Conservation (phyloP, 148 eudicot species). For the Mesembryanthemum crystallinum region DNA sequence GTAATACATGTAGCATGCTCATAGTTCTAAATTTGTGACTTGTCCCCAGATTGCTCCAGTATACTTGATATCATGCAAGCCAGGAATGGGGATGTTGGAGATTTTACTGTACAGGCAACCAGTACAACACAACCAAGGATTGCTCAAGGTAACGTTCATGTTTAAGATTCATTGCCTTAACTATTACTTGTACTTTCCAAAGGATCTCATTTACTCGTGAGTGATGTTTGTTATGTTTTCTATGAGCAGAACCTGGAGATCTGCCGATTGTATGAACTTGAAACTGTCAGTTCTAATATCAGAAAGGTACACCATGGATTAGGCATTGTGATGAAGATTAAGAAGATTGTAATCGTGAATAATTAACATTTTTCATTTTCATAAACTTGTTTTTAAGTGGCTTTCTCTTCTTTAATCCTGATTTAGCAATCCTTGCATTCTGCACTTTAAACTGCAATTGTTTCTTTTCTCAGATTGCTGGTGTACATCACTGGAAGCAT, state of each 20-base stretch:
- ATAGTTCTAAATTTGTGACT: background rate
- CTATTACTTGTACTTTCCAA: constrained; percentile 2
- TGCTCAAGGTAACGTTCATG: constrained; percentile 58
- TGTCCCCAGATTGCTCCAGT: constrained; percentile 80
- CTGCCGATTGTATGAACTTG: constrained; percentile 86
- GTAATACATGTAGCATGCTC: background rate
- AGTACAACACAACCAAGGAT: constrained; percentile 59
- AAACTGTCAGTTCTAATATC: constrained; percentile 55
- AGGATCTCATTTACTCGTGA: constrained; percentile 4
- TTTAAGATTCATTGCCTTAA: constrained; percentile 15
- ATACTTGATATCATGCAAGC: constrained; percentile 79
- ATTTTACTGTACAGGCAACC: constrained; percentile 82
- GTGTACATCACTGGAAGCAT: constrained; percentile 95
- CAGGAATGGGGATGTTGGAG: constrained; percentile 83
- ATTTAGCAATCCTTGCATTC: background rate
- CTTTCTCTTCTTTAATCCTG: no score
- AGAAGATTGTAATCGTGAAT: background rate
- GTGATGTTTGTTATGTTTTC: constrained; percentile 18
- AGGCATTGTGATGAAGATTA: background rate
- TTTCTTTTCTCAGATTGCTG: constrained; percentile 62
- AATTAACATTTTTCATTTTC: no score
- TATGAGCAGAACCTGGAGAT: constrained; percentile 77
- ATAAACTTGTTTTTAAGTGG: no score
- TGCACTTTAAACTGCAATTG: background rate
- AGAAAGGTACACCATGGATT: constrained; percentile 67